Conservation (phyloP, 768 basidiomycete species). For the Rhizopogon rudus region DNA sequence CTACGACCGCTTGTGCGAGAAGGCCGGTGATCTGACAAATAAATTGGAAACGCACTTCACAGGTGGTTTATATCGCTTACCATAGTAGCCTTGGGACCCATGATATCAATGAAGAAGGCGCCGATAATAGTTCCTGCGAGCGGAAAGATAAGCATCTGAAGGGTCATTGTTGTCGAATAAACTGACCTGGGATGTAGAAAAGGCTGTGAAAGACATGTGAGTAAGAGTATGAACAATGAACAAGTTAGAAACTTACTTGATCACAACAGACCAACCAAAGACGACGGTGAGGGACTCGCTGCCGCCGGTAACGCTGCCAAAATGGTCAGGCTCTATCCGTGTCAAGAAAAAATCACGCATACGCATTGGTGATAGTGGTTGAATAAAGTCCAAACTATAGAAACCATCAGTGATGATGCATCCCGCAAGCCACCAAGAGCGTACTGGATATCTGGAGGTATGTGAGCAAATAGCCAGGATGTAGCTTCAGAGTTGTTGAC, state of each 20-base stretch:
- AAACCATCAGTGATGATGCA: slow-evolving; percentile 1
- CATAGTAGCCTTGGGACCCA: slow-evolving; percentile 77
- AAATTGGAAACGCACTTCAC: not conserved
- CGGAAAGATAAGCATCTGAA: slow-evolving; percentile 4
- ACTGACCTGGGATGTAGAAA: slow-evolving; percentile 60
- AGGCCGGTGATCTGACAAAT: slow-evolving; percentile 57
- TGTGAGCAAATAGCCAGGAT: not conserved
- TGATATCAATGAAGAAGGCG: slow-evolving; percentile 68
- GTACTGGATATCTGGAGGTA: slow-evolving; percentile 53
- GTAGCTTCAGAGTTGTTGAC: slow-evolving; percentile 15
- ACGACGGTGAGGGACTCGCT: slow-evolving; percentile 48
- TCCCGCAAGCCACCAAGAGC: slow-evolving; percentile 16
- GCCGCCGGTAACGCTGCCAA: slow-evolving; percentile 52
- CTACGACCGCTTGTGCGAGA: slow-evolving; percentile 61
- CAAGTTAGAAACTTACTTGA: slow-evolving; percentile 50
- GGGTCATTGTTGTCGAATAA: not conserved
- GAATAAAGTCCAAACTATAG: slow-evolving; percentile 76
- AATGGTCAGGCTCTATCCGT: not conserved
- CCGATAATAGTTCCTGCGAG: slow-evolving; percentile 54
- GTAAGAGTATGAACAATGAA: slow-evolving; percentile 32
- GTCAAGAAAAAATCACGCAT: slow-evolving; percentile 9
- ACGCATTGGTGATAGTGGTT: slow-evolving; percentile 68
- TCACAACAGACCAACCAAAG: slow-evolving; percentile 83
- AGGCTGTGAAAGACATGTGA: slow-evolving; percentile 28
- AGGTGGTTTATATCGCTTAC: slow-evolving; percentile 26